Percentiles rank a stretch among this genome's conserved stretches.
phyloP scores from a whole-genome alignment of 2,329 filamentous ascomycete genomes.

The Didymella lethalis region DNA sequence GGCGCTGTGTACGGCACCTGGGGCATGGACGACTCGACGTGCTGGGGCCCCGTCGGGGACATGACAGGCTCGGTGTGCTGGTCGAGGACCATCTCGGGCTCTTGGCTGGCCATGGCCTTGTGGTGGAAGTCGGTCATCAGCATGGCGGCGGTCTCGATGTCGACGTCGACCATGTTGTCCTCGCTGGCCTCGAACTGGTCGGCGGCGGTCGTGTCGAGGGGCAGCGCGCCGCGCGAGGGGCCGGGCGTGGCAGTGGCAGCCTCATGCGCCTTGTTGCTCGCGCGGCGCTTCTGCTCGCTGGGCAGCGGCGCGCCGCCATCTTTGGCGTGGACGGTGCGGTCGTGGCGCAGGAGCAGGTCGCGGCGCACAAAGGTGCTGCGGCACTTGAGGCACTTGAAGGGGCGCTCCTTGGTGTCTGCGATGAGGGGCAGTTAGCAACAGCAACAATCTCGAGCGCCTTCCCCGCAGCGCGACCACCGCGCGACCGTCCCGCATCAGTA shows the following conservation, averaged over 20 bases:
- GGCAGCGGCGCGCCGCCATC: slow-evolving; percentile 93
- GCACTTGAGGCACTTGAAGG: slow-evolving; percentile 99
- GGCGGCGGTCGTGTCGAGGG: slow-evolving; percentile 83
- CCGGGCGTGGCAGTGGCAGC: slow-evolving; percentile 62
- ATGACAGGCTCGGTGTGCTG: slow-evolving; percentile 70
- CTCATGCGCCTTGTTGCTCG: slow-evolving; percentile 70
- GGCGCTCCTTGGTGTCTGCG: slow-evolving; percentile 95
- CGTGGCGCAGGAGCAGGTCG: slow-evolving; percentile 94
- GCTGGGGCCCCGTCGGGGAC: slow-evolving; percentile 72
- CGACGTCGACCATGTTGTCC: slow-evolving; percentile 93
- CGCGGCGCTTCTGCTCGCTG: slow-evolving; percentile 89
- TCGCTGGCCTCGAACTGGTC: slow-evolving; percentile 92
- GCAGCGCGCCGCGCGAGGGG: slow-evolving; percentile 77
- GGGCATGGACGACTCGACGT: slow-evolving; percentile 75
- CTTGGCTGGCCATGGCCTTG: slow-evolving; percentile 83
- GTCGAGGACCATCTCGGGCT: slow-evolving; percentile 61
- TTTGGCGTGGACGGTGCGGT: slow-evolving; percentile 97
- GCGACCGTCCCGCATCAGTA: slow-evolving; percentile 46
- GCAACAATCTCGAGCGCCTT: slow-evolving; percentile 27
- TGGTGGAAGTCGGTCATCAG: slow-evolving; percentile 98
- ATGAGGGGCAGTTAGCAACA: slow-evolving; percentile 49
- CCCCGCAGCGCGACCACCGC: slow-evolving; percentile 47
- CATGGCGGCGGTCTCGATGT: slow-evolving; percentile 97
- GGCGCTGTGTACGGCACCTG: slow-evolving; percentile 73
- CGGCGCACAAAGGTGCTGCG: slow-evolving; percentile 97